These are phyloP conservation scores for Lunasporangiospora selenospora DNA, from an alignment of 192 early-diverging fungal genomes.

Conservation along the genomic window DNA sequence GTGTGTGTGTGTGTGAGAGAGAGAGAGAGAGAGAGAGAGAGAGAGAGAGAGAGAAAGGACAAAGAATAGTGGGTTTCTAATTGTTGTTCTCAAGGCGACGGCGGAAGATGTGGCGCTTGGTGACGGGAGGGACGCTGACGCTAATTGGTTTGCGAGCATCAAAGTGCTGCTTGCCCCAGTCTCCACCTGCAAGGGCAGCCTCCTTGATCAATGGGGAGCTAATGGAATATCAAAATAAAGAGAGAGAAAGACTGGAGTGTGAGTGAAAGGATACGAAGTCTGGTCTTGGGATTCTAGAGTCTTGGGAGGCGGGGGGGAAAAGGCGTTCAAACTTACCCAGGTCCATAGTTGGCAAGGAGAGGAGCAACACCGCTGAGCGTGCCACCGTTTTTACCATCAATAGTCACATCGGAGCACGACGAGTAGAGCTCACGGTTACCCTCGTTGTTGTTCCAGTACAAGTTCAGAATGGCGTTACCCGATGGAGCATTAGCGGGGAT, in stretches of 20 bases:
- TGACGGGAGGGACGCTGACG: conserved; percentile 14
- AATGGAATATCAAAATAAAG: not conserved
- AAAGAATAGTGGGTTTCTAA: not conserved
- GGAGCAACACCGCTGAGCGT: conserved; percentile 39
- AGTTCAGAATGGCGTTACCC: conserved; percentile 30
- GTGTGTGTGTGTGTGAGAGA: too few species aligned
- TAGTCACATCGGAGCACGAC: conserved; percentile 27
- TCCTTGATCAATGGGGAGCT: conserved; percentile 30
- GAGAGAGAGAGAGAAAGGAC: not conserved
- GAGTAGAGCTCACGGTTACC: conserved; percentile 47
- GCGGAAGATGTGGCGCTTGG: conserved; percentile 9
- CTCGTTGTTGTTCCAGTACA: conserved; percentile 50
- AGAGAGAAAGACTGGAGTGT: not conserved
- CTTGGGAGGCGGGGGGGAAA: not conserved
- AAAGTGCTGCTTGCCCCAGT: conserved; percentile 30
- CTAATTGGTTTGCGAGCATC: conserved; percentile 34
- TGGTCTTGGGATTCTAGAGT: too few species aligned
- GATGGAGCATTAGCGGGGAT: conserved; percentile 32
- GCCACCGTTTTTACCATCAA: conserved; percentile 38
- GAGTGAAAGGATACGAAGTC: too few species aligned
- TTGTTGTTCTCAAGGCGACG: not conserved
- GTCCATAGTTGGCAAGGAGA: conserved; percentile 44
- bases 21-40: not conserved
- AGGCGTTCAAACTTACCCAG: conserved; percentile 5
- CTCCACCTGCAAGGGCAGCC: conserved; percentile 5